phyloP scores from a whole-genome alignment of 805 yeast genomes.

The Metschnikowia amazonensis region DNA sequence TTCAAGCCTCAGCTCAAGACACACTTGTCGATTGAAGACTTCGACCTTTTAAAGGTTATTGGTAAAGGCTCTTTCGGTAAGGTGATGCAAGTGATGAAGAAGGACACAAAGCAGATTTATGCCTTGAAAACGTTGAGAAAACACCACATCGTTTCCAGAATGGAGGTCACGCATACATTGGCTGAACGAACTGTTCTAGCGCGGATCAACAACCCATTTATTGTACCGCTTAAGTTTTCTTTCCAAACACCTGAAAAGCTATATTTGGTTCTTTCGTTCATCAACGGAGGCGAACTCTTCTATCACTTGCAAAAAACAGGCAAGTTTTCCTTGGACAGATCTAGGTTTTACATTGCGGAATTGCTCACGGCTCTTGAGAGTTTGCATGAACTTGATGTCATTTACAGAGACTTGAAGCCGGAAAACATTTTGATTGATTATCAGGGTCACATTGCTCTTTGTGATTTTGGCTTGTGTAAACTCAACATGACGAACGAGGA shows the following conservation, averaged over 20 bases:
- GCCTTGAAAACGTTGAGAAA: slow-evolving; percentile 93
- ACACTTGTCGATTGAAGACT: slow-evolving; percentile 82
- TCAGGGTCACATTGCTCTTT: slow-evolving; percentile 95
- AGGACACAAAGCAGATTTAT: slow-evolving; percentile 90
- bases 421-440: slow-evolving; percentile 92
- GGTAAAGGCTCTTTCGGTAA: slow-evolving; percentile 99
- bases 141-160: slow-evolving; percentile 87
- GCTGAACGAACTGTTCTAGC: slow-evolving; percentile 96
- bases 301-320: slow-evolving; percentile 92
- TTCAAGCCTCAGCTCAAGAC: slow-evolving; percentile 60
- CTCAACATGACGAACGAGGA: slow-evolving; percentile 89
- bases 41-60: slow-evolving; percentile 87
- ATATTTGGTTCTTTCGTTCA: slow-evolving; percentile 84
- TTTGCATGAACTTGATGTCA: slow-evolving; percentile 84
- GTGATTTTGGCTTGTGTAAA: slow-evolving; percentile 96
- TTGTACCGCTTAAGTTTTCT: slow-evolving; percentile 92
- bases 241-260: slow-evolving; percentile 97
- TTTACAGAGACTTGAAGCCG: slow-evolving; percentile 93
- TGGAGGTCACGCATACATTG: slow-evolving; percentile 93
- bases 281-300: slow-evolving; percentile 95
- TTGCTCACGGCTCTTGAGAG: slow-evolving; percentile 89
- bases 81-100: slow-evolving; percentile 97
- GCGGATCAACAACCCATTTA: slow-evolving; percentile 88
- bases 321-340: slow-evolving; percentile 79
- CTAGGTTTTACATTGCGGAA: slow-evolving; percentile 93